A percentile compares a stretch with the other conserved stretches of the same genome.
These are phyloP conservation scores for Wickerhamomyces silvicola DNA, from an alignment of 805 yeast species.

Conservation along the genomic window DNA sequence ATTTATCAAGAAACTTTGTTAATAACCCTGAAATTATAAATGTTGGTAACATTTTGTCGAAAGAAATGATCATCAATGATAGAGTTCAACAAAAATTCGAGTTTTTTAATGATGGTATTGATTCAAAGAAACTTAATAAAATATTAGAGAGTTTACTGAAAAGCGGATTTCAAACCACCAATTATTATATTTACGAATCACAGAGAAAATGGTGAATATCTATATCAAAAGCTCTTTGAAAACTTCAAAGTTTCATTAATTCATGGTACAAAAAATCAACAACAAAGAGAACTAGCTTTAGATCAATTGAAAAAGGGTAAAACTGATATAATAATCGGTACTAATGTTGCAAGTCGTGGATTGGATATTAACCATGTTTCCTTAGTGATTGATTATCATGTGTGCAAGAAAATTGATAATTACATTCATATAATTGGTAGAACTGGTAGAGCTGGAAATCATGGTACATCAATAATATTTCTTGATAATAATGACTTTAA, in stretches of 20 bases:
- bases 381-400: conserved; percentile 79
- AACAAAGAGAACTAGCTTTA: conserved; percentile 75
- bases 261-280: conserved; percentile 87
- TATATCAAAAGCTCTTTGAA: conserved; percentile 45
- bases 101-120: conserved; percentile 33
- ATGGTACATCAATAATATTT: conserved; percentile 73
- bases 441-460: conserved; percentile 90
- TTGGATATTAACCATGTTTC: conserved; percentile 86
- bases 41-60: conserved; percentile 51
- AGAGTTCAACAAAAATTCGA: conserved; percentile 67
- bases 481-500: conserved; percentile 66
- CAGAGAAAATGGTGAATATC: conserved; percentile 63
- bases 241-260: conserved; percentile 49
- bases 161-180: conserved; percentile 37
- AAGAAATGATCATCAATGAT: conserved; percentile 29
- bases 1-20: conserved; percentile 57
- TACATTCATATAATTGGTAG: conserved; percentile 93
- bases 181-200: conserved; percentile 79
- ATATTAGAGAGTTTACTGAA: conserved; percentile 35
- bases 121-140: conserved; percentile 38
- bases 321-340: conserved; percentile 70
- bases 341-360: conserved; percentile 96
- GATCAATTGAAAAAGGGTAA: conserved; percentile 47
- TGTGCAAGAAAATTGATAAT: conserved; percentile 72
- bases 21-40: conserved; percentile 54